Percentiles rank a stretch among this genome's conserved stretches.
These are phyloP conservation scores for Nadsonia fulvescens DNA, from an alignment of 805 yeast genomes.

Conservation along the genomic window DNA sequence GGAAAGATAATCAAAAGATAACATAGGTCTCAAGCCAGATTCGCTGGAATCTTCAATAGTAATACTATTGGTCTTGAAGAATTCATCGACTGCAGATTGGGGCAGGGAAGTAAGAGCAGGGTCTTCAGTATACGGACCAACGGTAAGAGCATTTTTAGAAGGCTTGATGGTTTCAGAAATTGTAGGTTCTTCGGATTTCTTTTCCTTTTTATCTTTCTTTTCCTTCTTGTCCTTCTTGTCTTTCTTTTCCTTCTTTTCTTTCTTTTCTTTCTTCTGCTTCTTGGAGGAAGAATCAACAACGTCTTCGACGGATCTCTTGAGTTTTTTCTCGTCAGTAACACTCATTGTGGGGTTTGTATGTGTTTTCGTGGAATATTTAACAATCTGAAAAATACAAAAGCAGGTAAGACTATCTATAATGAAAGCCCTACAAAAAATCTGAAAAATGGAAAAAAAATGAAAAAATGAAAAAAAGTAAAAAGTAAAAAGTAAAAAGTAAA, in stretches of 20 bases:
- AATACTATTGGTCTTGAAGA: slow-evolving; percentile 55
- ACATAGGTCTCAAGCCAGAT: slow-evolving; percentile 42
- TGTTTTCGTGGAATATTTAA: too few relatives aligned
- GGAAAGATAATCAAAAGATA: slow-evolving; percentile 45
- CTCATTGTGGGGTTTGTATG: slow-evolving; percentile 6
- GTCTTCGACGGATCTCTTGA: too few relatives aligned
- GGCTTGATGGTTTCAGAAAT: slow-evolving; percentile 1
- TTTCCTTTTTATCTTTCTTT: slow-evolving; percentile 13
- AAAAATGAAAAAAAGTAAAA: too few relatives aligned
- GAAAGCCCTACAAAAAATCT: background rate
- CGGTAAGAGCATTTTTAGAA: slow-evolving; percentile 2
- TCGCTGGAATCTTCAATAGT: slow-evolving; percentile 52
- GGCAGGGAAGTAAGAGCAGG: slow-evolving; percentile 3
- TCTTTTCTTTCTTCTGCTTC: slow-evolving; percentile 9
- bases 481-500: too few relatives aligned
- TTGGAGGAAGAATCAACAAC: slow-evolving; percentile 6
- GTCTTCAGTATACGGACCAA: slow-evolving; percentile 2
- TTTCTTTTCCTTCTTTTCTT: slow-evolving; percentile 20
- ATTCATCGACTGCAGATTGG: slow-evolving; percentile 33
- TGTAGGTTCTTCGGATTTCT: slow-evolving; percentile 13
- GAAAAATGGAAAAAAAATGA: slow-evolving; percentile 3
- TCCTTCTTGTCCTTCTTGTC: slow-evolving; percentile 23
- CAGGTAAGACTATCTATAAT: background rate
- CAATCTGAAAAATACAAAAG: too few relatives aligned
- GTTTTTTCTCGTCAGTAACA: slow-evolving; percentile 6